These are phyloP conservation scores for Leptodontidium sp. DNA, from an alignment of 2,329 filamentous ascomycete genomes.

Conservation along the genomic window DNA sequence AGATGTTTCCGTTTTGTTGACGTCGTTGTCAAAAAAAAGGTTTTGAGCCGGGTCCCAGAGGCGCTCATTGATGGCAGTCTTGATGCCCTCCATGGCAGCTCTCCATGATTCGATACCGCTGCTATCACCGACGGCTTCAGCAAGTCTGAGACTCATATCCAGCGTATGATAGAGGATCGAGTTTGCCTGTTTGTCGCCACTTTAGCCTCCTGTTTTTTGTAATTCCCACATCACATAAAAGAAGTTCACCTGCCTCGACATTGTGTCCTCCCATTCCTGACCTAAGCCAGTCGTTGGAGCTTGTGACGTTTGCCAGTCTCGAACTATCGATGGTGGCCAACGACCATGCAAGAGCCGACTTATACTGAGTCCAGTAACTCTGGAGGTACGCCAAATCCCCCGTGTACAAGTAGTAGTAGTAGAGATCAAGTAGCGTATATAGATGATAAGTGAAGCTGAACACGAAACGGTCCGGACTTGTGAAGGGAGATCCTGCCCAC, in stretches of 20 bases:
- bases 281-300: constrained; percentile 38
- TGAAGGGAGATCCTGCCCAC: constrained; percentile 57
- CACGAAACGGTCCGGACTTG: constrained; percentile 47
- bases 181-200: constrained; percentile 21
- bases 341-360: constrained; percentile 53
- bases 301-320: constrained; percentile 42
- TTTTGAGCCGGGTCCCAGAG: constrained; percentile 49
- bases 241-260: constrained; percentile 8
- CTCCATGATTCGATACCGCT: constrained; percentile 18
- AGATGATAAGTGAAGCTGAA: constrained; percentile 65
- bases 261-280: constrained; percentile 40
- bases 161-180: constrained; percentile 54
- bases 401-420: constrained; percentile 64
- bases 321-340: constrained; percentile 51
- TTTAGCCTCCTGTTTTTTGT: no score
- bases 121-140: constrained; percentile 37
- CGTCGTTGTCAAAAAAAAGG: constrained; percentile 59
- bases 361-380: constrained; percentile 57
- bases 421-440: constrained; percentile 64
- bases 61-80: constrained; percentile 27
- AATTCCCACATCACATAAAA: constrained; percentile 29
- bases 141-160: constrained; percentile 55
- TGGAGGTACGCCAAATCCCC: constrained; percentile 58
- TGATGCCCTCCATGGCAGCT: constrained; percentile 22
- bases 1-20: constrained; percentile 51